Evolutionary conservation across 352 stramenopile species (phyloP), one percentile per base, ranked within the genome.

Genomic region (Globisporangium nagaii): DNA sequence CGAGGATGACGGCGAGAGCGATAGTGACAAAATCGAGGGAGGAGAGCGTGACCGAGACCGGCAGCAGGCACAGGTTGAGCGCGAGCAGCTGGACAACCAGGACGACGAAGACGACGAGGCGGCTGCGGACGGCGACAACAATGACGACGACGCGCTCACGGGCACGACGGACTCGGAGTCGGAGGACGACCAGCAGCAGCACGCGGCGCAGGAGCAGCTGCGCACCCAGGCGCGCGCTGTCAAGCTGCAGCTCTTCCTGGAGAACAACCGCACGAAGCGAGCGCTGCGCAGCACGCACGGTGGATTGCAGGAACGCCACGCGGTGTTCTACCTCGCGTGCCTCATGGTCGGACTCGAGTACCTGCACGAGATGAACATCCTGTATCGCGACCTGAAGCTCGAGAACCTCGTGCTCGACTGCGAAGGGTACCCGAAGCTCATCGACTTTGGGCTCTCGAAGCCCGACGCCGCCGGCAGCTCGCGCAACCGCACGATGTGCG

Each of bases 291-390:
- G 60, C 17, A 49, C 53, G 0, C 62, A 75, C n/a, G 74, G 78
- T 12, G 78, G 75, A 17, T 96, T 99, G 25, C 62, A 78, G 11
- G 95, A 98, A 75, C 57, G 66, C 15, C 75, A 90, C 54, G 88
- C 84, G 2, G 76, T 75, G 11, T 99, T 99, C 70, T 99, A 99
- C 69, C 77, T 90, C 1, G 94, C 94, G 1, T 96, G 98, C 66
- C 88, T 98, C 28, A 76, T 94, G 20, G 70, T 91, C 5, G 95
- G 95, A 11, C 88, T 99, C 30, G 78, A 96, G 40, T 87, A 84
- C 65, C 35, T 93, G 42, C 82, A 92, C 56, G 55, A 50, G 15
- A 50, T 58, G 56, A 62, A 74, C 27, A 59, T 92, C 40, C 62
- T 90, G 39, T 96, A 94, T 66, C 78, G 86, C 10, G 86, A 96